Conservation (phyloP, 2,329 filamentous ascomycete species). For the Colletotrichum musicola region DNA sequence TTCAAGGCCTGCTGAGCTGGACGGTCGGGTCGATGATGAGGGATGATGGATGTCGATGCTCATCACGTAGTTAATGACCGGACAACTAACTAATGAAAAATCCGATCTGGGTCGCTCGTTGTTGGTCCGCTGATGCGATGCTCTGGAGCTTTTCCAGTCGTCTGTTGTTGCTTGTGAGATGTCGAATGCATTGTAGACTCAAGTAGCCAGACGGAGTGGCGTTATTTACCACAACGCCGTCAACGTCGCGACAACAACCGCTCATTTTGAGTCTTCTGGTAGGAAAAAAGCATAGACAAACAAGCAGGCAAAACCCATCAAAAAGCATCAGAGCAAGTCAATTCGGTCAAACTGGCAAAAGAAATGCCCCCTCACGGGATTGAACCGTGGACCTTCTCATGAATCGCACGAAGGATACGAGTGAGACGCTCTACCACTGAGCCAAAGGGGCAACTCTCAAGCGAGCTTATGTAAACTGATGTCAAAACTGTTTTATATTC, state of each 20-base stretch:
- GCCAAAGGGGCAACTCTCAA: conserved; percentile 15
- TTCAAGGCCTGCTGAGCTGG: neutral
- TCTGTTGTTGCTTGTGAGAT: too few species aligned
- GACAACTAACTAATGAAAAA: neutral
- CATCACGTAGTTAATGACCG: neutral
- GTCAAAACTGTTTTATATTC: too few species aligned
- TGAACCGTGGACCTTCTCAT: conserved; percentile 40
- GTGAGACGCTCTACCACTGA: conserved; percentile 40
- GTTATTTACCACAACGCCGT: too few species aligned
- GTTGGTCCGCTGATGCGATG: too few species aligned
- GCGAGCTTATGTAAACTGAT: conserved; percentile 1
- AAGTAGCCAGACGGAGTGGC: too few species aligned
- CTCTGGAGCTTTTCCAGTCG: too few species aligned
- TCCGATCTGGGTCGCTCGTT: too few species aligned
- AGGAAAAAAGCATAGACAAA: neutral
- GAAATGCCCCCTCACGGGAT: conserved; percentile 32
- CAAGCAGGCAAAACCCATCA: neutral
- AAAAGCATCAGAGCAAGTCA: neutral
- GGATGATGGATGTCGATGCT: too few species aligned
- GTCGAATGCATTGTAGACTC: too few species aligned
- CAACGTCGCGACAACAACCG: too few species aligned
- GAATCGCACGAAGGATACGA: neutral
- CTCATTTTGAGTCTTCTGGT: too few species aligned
- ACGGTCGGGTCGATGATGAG: too few species aligned
- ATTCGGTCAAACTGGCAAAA: conserved; percentile 3